Percentiles rank a stretch among this genome's conserved stretches.
Evolutionary conservation across 805 yeast genomes (phyloP).

Genomic region (Myxozyma neotropica): DNA sequence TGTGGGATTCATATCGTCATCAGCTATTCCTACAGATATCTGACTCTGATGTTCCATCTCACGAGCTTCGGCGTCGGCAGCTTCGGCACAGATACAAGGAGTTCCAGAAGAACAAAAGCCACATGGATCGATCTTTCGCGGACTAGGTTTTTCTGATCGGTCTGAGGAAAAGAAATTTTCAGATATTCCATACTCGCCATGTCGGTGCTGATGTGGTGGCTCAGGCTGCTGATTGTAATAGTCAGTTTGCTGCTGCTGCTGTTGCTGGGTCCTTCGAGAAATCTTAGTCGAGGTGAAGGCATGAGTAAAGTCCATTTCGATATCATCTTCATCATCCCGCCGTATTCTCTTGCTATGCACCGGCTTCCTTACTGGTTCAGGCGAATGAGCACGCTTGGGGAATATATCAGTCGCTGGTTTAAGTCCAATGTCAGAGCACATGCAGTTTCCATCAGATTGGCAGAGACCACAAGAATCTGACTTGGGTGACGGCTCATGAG

Average conservation of each 20-base stretch:
- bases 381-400: constrained; percentile 16
- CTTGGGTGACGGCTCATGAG: constrained; percentile 1
- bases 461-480: constrained; percentile 31
- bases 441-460: constrained; percentile 31
- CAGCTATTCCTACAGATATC: constrained; percentile 4
- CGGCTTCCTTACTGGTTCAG: not conserved
- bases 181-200: not conserved
- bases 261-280: constrained; percentile 5
- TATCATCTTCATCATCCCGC: constrained; percentile 20
- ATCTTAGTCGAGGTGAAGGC: constrained; percentile 27
- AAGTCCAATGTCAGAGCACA: constrained; percentile 30
- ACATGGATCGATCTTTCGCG: constrained; percentile 69
- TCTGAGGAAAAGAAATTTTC: constrained; percentile 7
- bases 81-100: constrained; percentile 90
- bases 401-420: constrained; percentile 30
- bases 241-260: constrained; percentile 9
- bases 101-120: constrained; percentile 93
- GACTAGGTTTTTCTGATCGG: constrained; percentile 53
- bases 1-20: constrained; percentile 24
- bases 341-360: constrained; percentile 7
- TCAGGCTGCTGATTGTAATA: constrained; percentile 8
- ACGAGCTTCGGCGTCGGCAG: constrained; percentile 44
- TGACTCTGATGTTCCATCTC: constrained; percentile 18
- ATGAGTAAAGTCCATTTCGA: constrained; percentile 33
- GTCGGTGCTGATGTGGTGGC: constrained; percentile 10